Percentiles rank a stretch among this genome's conserved stretches.
Evolutionary conservation across 2,329 filamentous ascomycete genomes (phyloP).

Genomic region (Fusarium aywerte): DNA sequence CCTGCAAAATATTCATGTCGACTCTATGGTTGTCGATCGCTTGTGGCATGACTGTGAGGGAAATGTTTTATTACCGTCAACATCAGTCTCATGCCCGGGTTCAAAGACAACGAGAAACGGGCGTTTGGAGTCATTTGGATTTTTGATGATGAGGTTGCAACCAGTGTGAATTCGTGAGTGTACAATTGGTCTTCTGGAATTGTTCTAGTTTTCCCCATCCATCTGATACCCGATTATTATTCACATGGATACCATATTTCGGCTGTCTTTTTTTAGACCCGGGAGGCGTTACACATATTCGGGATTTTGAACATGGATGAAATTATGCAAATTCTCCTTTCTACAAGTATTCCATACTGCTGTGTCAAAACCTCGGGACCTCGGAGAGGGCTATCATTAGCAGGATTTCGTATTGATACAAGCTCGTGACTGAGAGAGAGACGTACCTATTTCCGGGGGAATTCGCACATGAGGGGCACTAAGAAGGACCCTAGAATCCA

Average conservation of each 20-base stretch:
- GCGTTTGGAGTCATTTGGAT: neutral
- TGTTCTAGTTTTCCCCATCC: slow-evolving; percentile 23
- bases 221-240: slow-evolving; percentile 16
- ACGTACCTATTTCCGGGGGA: neutral
- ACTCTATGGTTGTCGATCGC: slow-evolving; percentile 12
- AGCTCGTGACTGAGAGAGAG: neutral
- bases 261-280: slow-evolving; percentile 7
- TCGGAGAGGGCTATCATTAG: neutral
- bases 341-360: neutral
- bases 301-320: neutral
- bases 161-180: neutral
- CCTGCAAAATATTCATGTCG: slow-evolving; percentile 8
- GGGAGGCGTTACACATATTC: slow-evolving; percentile 2
- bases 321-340: neutral
- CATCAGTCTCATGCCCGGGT: neutral
- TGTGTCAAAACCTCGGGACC: too few relatives aligned
- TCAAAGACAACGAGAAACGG: neutral
- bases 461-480: neutral
- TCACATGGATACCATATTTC: slow-evolving; percentile 20
- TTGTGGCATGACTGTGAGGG: slow-evolving; percentile 21
- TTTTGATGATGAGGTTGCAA: neutral
- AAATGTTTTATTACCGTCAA: neutral
- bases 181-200: slow-evolving; percentile 8
- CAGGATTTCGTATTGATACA: neutral
- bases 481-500: neutral